These are phyloP conservation scores for Alternaria novae-zelandiae DNA, from an alignment of 2,329 filamentous ascomycete species.

Conservation along the genomic window DNA sequence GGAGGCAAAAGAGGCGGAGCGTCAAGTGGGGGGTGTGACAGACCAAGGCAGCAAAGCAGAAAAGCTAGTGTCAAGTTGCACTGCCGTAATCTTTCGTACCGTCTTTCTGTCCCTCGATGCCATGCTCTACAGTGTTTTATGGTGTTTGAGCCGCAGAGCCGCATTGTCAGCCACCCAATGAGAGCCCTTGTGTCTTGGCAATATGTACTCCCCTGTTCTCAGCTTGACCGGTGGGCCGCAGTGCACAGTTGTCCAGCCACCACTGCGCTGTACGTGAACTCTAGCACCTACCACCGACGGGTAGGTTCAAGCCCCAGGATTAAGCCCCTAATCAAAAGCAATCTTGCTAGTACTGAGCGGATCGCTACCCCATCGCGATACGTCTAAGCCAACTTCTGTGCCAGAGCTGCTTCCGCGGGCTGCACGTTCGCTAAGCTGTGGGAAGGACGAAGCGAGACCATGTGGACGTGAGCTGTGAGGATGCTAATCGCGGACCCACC, in stretches of 20 bases:
- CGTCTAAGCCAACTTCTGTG: conserved; percentile 16
- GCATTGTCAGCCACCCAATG: conserved; percentile 31
- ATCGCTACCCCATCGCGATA: conserved; percentile 33
- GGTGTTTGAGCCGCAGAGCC: conserved; percentile 42
- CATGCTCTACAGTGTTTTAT: conserved; percentile 40
- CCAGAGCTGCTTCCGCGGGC: conserved; percentile 20
- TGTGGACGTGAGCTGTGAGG: conserved; percentile 13
- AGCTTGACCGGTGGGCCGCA: conserved; percentile 40
- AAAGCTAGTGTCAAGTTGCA: conserved; percentile 31
- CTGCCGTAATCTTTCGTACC: conserved; percentile 33
- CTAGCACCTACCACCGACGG: conserved; percentile 28
- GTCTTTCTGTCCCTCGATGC: conserved; percentile 25
- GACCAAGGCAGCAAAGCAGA: conserved; percentile 31
- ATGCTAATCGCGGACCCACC: conserved; percentile 20
- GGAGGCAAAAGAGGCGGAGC: conserved; percentile 38
- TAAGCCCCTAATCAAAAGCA: conserved; percentile 35
- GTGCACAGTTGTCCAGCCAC: conserved; percentile 37
- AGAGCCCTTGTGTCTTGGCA: conserved; percentile 12
- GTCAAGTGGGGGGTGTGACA: conserved; percentile 15
- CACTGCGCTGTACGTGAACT: conserved; percentile 33
- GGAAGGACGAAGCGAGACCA: conserved; percentile 16
- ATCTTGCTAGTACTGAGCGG: conserved; percentile 26
- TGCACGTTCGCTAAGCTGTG: conserved; percentile 16
- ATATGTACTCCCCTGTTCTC: conserved; percentile 4
- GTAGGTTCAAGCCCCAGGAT: conserved; percentile 29